Percentiles rank a stretch among this genome's conserved stretches.
Evolutionary conservation across 139 green algal genomes (phyloP).

Genomic region (Protoeuglena noctilucae): DNA sequence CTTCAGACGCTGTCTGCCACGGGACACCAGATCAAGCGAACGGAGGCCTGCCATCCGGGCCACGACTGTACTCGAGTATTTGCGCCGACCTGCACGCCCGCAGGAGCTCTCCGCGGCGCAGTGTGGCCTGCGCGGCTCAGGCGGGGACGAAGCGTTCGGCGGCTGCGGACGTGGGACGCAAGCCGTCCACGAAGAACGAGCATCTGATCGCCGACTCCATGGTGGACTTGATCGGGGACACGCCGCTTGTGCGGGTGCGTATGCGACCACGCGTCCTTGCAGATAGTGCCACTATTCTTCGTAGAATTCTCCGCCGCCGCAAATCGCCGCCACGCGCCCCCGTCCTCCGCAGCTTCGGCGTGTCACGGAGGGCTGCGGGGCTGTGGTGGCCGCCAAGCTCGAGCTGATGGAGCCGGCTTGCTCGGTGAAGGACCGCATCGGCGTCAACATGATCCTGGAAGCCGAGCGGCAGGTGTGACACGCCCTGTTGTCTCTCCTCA

Average conservation of each 20-base stretch:
- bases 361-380: slow-evolving; percentile 17
- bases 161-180: too few relatives aligned
- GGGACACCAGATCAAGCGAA: too few relatives aligned
- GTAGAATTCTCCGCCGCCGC: too few relatives aligned
- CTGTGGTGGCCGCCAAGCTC: slow-evolving; percentile 57
- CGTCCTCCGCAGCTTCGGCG: not conserved
- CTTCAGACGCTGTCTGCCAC: too few relatives aligned
- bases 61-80: too few relatives aligned
- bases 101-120: too few relatives aligned
- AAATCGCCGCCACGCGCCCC: not conserved
- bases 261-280: not conserved
- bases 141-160: too few relatives aligned
- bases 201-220: slow-evolving; percentile 16
- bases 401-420: slow-evolving; percentile 73
- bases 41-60: too few relatives aligned
- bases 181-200: not conserved
- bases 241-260: slow-evolving; percentile 20
- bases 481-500: too few relatives aligned
- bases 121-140: too few relatives aligned
- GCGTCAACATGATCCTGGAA: slow-evolving; percentile 68
- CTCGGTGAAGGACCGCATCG: slow-evolving; percentile 77
- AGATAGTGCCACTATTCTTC: not conserved
- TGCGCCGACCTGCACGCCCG: too few relatives aligned
- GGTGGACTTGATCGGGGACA: slow-evolving; percentile 32
- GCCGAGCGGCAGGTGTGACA: slow-evolving; percentile 53